phyloP scores from a whole-genome alignment of 2,329 filamentous ascomycete species.

The Sphaerostilbella broomeana region DNA sequence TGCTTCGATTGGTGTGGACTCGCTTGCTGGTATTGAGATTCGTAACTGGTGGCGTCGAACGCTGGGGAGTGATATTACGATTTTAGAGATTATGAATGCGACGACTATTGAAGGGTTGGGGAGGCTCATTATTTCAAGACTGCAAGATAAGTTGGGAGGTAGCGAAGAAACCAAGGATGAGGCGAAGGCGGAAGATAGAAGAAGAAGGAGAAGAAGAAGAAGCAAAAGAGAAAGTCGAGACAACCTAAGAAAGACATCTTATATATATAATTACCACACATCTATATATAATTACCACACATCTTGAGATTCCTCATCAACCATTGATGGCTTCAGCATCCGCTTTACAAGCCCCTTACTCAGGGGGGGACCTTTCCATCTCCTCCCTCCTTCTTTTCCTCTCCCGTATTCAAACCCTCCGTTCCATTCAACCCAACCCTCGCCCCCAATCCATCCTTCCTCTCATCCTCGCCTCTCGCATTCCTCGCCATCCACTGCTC shows the following conservation, averaged over 20 bases:
- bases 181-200: too few species aligned
- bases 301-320: too few species aligned
- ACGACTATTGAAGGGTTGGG: constrained; percentile 10
- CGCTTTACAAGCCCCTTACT: too few species aligned
- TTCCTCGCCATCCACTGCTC: not conserved
- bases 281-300: too few species aligned
- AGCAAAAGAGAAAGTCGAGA: too few species aligned
- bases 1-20: constrained; percentile 14
- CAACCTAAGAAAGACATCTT: too few species aligned
- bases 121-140: too few species aligned
- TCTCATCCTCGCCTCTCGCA: not conserved
- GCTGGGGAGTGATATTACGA: constrained; percentile 12
- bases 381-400: not conserved
- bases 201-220: too few species aligned
- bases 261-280: too few species aligned
- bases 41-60: constrained; percentile 17
- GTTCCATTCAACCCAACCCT: not conserved
- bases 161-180: too few species aligned
- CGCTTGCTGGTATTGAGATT: constrained; percentile 16
- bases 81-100: constrained; percentile 14
- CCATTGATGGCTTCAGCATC: too few species aligned
- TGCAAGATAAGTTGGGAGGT: too few species aligned
- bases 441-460: not conserved
- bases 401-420: not conserved
- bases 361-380: not conserved